These are phyloP conservation scores for Santalum album DNA, from an alignment of 164 flowering plant genomes.

Conservation along the genomic window DNA sequence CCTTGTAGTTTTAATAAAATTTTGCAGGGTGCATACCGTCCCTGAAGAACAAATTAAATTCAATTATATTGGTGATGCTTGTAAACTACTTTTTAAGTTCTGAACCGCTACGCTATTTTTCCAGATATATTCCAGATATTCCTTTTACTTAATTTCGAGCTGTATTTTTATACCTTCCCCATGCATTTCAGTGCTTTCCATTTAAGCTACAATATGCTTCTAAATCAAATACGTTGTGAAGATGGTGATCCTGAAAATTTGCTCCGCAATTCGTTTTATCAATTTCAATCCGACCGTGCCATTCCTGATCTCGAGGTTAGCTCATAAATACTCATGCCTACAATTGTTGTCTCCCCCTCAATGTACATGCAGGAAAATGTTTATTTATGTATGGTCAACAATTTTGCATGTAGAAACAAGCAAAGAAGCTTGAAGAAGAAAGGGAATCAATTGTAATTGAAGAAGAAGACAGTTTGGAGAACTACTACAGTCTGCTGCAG, in stretches of 20 bases:
- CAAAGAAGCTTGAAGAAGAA: constrained; percentile 68
- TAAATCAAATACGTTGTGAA: constrained; percentile 90
- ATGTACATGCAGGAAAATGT: neutral
- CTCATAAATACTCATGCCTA: neutral
- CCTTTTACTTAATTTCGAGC: neutral
- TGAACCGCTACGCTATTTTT: neutral
- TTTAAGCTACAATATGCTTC: constrained; percentile 93
- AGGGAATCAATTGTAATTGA: constrained; percentile 84
- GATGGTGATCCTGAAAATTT: constrained; percentile 90
- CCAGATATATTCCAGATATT: no score
- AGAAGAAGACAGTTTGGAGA: constrained; percentile 80
- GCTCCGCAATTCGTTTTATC: constrained; percentile 91
- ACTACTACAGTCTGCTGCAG: constrained; percentile 60
- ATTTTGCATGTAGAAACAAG: constrained; percentile 61
- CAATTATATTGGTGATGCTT: no score
- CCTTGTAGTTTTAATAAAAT: no score
- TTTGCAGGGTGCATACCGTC: no score
- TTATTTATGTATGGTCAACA: no score
- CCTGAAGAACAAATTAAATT: no score
- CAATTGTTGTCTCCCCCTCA: neutral
- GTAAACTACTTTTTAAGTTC: neutral
- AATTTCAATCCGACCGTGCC: constrained; percentile 93
- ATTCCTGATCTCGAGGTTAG: constrained; percentile 91
- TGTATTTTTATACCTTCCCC: constrained; percentile 3
- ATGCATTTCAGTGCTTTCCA: constrained; percentile 79